Percentiles rank a stretch among this genome's conserved stretches.
These are phyloP conservation scores for Neurospora discreta DNA, from an alignment of 495 filamentous ascomycete genomes.

Conservation along the genomic window DNA sequence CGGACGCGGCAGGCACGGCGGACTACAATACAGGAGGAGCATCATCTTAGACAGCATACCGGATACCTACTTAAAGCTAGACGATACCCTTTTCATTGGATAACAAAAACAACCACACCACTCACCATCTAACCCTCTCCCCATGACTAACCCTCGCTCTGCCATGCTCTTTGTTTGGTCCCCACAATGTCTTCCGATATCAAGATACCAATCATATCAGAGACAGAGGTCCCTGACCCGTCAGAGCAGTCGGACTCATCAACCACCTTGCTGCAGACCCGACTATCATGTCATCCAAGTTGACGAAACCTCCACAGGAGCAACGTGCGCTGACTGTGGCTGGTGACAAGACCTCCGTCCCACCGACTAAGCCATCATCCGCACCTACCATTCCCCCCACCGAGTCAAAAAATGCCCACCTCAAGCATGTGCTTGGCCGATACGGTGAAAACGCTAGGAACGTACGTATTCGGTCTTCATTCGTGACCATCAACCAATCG, in stretches of 20 bases:
- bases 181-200: not conserved
- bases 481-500: not conserved
- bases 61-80: not conserved
- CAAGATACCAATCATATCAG: not conserved
- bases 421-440: not conserved
- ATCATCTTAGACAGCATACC: not conserved
- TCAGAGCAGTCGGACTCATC: not conserved
- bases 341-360: conserved; percentile 19
- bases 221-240: not conserved
- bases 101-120: not conserved
- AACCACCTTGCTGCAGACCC: conserved; percentile 43
- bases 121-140: not conserved
- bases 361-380: not conserved
- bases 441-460: not conserved
- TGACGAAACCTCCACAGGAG: conserved; percentile 37
- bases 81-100: not conserved
- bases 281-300: conserved; percentile 66
- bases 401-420: not conserved
- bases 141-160: not conserved
- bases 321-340: conserved; percentile 32
- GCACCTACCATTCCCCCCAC: conserved; percentile 15
- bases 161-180: not conserved
- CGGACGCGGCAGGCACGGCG: not conserved
- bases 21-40: not conserved
- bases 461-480: not conserved